A percentile compares a stretch with the other conserved stretches of the same genome.
Conservation (phyloP, 192 early-diverging fungal species). For the Allomyces macrogynus region DNA sequence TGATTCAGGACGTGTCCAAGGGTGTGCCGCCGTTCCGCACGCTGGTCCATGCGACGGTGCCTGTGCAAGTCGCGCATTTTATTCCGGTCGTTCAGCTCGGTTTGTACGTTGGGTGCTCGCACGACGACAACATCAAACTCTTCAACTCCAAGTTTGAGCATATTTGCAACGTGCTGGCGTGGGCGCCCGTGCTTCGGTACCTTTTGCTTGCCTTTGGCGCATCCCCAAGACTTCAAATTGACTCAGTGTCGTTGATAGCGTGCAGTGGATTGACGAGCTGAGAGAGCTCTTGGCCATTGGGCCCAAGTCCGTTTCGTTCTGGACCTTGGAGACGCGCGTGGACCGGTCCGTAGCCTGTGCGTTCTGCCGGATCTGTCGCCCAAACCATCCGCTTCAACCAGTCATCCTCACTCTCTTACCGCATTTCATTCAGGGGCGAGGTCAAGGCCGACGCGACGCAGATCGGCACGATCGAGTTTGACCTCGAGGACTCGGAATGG, state of each 20-base stretch:
- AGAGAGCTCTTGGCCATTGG: background rate
- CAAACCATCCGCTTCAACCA: too few species aligned
- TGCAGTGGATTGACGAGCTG: background rate
- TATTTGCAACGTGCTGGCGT: background rate
- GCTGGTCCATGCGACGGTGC: background rate
- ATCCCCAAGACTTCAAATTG: too few species aligned
- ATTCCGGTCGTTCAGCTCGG: background rate
- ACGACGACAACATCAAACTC: background rate
- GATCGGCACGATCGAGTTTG: background rate
- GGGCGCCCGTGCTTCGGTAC: background rate
- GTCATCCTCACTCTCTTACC: too few species aligned
- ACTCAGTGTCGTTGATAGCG: background rate
- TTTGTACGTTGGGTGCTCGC: background rate
- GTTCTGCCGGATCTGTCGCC: too few species aligned
- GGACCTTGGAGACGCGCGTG: background rate
- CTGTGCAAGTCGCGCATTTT: background rate
- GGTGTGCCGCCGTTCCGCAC: background rate
- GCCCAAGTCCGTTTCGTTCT: background rate
- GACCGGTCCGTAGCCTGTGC: background rate
- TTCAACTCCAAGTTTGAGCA: background rate
- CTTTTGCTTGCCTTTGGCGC: too few species aligned
- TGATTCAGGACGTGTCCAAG: background rate
- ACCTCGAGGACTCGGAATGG: background rate
- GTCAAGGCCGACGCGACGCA: background rate
- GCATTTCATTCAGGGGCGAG: background rate